These are phyloP conservation scores for Colletotrichum falcatum DNA, from an alignment of 2,329 filamentous ascomycete genomes.

Conservation along the genomic window DNA sequence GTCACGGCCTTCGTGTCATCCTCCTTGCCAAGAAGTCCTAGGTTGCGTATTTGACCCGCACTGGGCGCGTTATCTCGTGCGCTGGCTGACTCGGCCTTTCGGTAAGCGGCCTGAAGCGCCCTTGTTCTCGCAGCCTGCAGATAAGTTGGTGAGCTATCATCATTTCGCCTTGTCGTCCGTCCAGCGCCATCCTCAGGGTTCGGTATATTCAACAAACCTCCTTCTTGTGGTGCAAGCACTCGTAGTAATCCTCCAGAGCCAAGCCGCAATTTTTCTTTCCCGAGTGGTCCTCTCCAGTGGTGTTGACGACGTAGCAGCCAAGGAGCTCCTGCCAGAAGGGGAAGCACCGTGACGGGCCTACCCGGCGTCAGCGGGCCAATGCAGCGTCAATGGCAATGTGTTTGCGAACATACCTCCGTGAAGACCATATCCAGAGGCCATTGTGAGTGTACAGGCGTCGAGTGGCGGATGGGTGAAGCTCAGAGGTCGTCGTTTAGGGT, in stretches of 20 bases:
- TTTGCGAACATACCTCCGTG: constrained; percentile 71
- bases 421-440: constrained; percentile 88
- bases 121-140: constrained; percentile 79
- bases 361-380: constrained; percentile 42
- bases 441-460: constrained; percentile 54
- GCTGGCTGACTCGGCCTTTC: constrained; percentile 80
- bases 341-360: constrained; percentile 85
- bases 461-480: constrained; percentile 44
- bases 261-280: constrained; percentile 90
- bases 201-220: constrained; percentile 75
- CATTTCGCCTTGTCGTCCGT: neutral
- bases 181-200: neutral
- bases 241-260: constrained; percentile 95
- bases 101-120: constrained; percentile 85
- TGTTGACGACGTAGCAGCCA: constrained; percentile 97
- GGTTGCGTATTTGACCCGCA: constrained; percentile 86
- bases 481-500: constrained; percentile 18
- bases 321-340: constrained; percentile 99
- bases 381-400: constrained; percentile 13
- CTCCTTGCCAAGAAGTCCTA: constrained; percentile 86
- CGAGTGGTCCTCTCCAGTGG: constrained; percentile 78
- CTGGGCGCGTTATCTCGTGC: constrained; percentile 84
- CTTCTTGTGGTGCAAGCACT: constrained; percentile 98
- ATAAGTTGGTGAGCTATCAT: constrained; percentile 25
- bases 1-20: constrained; percentile 78